Conservation (phyloP, 1,284 basidiomycete genomes). For the Pascua sp. region DNA sequence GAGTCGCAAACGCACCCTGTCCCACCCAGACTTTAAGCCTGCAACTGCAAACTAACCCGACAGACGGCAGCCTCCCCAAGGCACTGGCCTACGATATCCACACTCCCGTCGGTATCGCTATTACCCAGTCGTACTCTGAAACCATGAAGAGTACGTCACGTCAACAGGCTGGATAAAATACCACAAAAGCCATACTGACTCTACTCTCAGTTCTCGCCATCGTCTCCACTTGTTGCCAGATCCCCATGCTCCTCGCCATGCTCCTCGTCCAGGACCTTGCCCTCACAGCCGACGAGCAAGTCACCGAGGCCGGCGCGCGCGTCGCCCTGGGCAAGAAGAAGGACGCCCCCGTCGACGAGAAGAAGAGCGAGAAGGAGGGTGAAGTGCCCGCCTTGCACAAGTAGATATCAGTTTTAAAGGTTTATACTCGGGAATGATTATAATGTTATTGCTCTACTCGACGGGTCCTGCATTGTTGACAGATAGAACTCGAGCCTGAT, state of each 20-base stretch:
- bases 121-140: slow-evolving; percentile 14
- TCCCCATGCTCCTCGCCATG: slow-evolving; percentile 20
- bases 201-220: slow-evolving; percentile 9
- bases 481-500: too few species aligned
- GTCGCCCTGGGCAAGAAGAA: neutral
- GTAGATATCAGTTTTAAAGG: too few species aligned
- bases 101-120: slow-evolving; percentile 5
- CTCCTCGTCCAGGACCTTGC: slow-evolving; percentile 16
- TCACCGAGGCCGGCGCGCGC: slow-evolving; percentile 12
- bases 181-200: neutral
- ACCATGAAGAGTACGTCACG: slow-evolving; percentile 12
- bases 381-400: too few species aligned
- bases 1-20: neutral
- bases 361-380: too few species aligned
- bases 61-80: too few species aligned
- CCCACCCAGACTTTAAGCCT: too few species aligned
- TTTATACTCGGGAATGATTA: too few species aligned
- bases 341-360: too few species aligned
- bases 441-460: too few species aligned
- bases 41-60: too few species aligned
- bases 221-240: slow-evolving; percentile 17
- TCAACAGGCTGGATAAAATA: too few species aligned
- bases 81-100: neutral
- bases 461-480: too few species aligned
- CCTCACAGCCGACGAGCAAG: slow-evolving; percentile 15